Percentiles rank a stretch among this genome's conserved stretches.
Conservation (phyloP, 164 flowering plant species). For the Brasenia schreberi region DNA sequence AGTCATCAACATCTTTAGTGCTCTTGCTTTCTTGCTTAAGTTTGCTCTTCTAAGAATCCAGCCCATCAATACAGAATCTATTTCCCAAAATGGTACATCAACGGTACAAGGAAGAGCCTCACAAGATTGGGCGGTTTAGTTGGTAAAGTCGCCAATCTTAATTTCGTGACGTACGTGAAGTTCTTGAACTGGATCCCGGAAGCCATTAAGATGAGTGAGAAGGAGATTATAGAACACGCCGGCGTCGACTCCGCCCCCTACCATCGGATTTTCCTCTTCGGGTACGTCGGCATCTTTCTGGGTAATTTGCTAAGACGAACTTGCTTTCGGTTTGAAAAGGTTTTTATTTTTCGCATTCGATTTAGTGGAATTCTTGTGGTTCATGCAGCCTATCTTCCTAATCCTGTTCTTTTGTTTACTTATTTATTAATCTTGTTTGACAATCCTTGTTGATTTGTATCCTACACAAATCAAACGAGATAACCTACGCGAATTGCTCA, state of each 20-base stretch:
- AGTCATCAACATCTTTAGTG: constrained; percentile 53
- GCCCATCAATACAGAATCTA: constrained; percentile 87
- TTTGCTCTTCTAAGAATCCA: constrained; percentile 81
- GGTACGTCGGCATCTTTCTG: constrained; percentile 25
- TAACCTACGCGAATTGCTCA: too few relatives aligned
- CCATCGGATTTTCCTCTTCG: constrained; percentile 71
- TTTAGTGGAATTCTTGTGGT: too few relatives aligned
- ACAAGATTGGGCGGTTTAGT: constrained; percentile 32
- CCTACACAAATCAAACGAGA: too few relatives aligned
- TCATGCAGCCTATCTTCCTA: too few relatives aligned
- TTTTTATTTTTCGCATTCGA: too few relatives aligned
- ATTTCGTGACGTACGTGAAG: constrained; percentile 53
- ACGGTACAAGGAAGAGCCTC: constrained; percentile 49
- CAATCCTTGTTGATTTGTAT: too few relatives aligned
- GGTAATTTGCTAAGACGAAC: not conserved
- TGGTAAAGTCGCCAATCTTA: constrained; percentile 62
- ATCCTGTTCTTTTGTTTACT: too few relatives aligned
- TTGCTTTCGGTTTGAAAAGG: not conserved
- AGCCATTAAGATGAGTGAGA: constrained; percentile 63
- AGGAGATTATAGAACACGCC: constrained; percentile 62
- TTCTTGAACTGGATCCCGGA: constrained; percentile 96
- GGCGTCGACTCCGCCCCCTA: constrained; percentile 92
- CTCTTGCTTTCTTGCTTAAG: constrained; percentile 67
- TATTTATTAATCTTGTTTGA: too few relatives aligned
- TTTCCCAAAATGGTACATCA: constrained; percentile 88